phyloP scores from a whole-genome alignment of 306 rosid species.

The Begonia fuchsioides region DNA sequence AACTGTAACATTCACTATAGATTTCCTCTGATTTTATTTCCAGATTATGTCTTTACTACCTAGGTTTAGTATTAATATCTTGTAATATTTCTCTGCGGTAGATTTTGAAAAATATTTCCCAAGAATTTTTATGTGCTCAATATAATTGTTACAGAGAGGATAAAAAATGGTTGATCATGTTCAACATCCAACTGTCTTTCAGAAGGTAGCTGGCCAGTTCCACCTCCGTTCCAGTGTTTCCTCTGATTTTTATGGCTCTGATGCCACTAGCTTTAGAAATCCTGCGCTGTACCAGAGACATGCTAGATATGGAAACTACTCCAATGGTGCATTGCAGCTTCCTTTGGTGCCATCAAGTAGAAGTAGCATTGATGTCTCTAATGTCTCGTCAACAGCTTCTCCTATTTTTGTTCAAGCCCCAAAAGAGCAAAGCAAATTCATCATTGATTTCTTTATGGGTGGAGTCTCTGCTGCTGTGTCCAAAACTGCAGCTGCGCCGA shows the following conservation, averaged over 20 bases:
- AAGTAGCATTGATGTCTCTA: conserved; percentile 15
- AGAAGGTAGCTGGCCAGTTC: conserved; percentile 43
- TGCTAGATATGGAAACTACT: conserved; percentile 16
- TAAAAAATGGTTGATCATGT: conserved; percentile 36
- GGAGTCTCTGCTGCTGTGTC: conserved; percentile 75
- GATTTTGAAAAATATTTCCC: too few species aligned
- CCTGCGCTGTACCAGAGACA: conserved; percentile 28
- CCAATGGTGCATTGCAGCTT: conserved; percentile 27
- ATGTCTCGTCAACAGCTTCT: conserved; percentile 22
- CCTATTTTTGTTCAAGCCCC: conserved; percentile 48
- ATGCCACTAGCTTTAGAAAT: conserved; percentile 20
- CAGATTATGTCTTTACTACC: too few species aligned
- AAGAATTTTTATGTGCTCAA: neutral
- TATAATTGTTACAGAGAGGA: conserved; percentile 1
- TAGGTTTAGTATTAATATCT: too few species aligned
- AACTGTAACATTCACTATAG: too few species aligned
- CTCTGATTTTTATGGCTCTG: conserved; percentile 16
- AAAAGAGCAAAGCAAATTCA: conserved; percentile 43
- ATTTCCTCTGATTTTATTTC: too few species aligned
- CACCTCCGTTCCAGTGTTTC: conserved; percentile 31
- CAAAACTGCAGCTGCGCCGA: conserved; percentile 63
- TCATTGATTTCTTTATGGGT: conserved; percentile 63
- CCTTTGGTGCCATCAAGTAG: conserved; percentile 14
- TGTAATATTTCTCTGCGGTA: too few species aligned
- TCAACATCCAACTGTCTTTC: conserved; percentile 28